Evolutionary conservation across 805 yeast species (phyloP).

Genomic region (Pichia thaimueangensis): DNA sequence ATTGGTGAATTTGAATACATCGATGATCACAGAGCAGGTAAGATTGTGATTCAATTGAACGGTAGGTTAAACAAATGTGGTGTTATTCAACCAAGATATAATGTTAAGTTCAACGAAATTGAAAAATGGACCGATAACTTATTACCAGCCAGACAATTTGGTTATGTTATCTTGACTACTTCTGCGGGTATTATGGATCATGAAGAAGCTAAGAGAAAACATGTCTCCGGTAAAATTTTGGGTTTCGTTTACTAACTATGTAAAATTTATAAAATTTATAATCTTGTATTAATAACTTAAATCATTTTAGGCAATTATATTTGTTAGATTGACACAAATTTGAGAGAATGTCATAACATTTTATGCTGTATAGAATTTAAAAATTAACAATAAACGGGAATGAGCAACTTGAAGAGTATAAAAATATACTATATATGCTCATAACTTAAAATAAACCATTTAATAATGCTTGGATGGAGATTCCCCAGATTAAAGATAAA

Average conservation of each 20-base stretch:
- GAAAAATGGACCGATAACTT: constrained; percentile 99
- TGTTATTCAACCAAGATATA: constrained; percentile 98
- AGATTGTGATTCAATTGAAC: constrained; percentile 93
- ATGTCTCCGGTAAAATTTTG: constrained; percentile 97
- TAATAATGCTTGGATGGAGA: constrained; percentile 5
- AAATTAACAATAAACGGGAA: too few species aligned
- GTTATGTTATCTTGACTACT: constrained; percentile 95
- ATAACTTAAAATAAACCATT: constrained; percentile 5
- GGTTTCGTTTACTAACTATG: constrained; percentile 94
- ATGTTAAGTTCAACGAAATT: constrained; percentile 89
- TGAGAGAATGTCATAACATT: too few species aligned
- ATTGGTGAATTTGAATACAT: constrained; percentile 98
- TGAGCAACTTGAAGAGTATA: too few species aligned
- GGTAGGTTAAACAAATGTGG: constrained; percentile 99
- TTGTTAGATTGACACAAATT: too few species aligned
- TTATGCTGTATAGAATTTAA: too few species aligned
- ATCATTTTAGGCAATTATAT: too few species aligned
- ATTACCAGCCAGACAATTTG: constrained; percentile 98
- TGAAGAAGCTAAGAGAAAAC: constrained; percentile 99
- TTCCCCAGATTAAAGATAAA: constrained; percentile 6
- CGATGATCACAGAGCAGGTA: constrained; percentile 99
- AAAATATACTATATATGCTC: too few species aligned
- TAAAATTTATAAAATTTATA: too few species aligned
- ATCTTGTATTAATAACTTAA: too few species aligned
- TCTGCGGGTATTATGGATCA: constrained; percentile 99